A percentile compares a stretch with the other conserved stretches of the same genome.
phyloP scores from a whole-genome alignment of 2,329 filamentous ascomycete genomes.

The Fusarium begoniae region DNA sequence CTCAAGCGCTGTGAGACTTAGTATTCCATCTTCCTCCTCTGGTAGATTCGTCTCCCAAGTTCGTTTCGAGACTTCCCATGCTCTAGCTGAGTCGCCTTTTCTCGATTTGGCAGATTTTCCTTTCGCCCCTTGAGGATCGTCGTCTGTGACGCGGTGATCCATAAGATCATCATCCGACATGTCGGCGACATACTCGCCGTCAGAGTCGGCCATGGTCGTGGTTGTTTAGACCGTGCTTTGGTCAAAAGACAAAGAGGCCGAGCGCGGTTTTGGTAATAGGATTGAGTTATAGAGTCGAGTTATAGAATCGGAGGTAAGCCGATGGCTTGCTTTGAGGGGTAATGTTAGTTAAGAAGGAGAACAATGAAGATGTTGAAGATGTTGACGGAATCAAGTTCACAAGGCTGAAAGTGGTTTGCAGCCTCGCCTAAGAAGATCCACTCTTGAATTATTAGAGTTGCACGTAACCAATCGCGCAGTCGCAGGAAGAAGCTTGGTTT shows the following conservation, averaged over 20 bases:
- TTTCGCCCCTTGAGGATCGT: constrained; percentile 44
- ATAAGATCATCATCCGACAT: constrained; percentile 72
- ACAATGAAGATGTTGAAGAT: constrained; percentile 10
- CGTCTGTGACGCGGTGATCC: constrained; percentile 57
- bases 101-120: constrained; percentile 42
- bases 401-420: constrained; percentile 38
- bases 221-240: not conserved
- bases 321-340: not conserved
- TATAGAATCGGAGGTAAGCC: not conserved
- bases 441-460: constrained; percentile 13
- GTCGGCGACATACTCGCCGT: constrained; percentile 73
- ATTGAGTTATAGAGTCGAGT: not conserved
- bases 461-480: constrained; percentile 27
- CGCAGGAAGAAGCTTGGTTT: constrained; percentile 12
- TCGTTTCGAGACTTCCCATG: constrained; percentile 73
- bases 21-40: constrained; percentile 78
- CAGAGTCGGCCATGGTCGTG: constrained; percentile 72
- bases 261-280: not conserved
- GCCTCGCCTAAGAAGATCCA: constrained; percentile 38
- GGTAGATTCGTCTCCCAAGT: constrained; percentile 76
- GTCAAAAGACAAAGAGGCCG: not conserved
- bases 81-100: constrained; percentile 58
- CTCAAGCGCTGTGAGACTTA: constrained; percentile 81
- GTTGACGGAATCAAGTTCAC: constrained; percentile 37
- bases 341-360: not conserved